Evolutionary conservation across 306 rosid species (phyloP), one percentile per base, ranked within the genome.

Genomic region (Cicer bijugum): DNA sequence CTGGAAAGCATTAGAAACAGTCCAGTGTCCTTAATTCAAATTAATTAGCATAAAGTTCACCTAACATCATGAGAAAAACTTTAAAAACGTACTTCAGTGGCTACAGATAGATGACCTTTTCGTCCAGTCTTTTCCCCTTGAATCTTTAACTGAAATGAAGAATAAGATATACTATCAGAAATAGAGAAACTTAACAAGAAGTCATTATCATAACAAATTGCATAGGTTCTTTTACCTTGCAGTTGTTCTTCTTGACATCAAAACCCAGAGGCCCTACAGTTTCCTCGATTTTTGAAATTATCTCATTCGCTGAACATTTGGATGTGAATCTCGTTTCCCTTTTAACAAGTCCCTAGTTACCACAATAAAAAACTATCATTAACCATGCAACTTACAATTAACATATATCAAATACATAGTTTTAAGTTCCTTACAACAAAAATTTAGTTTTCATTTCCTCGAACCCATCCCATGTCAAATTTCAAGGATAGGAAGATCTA

Each of bases 281-380:
- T 84, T 83, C 53, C 83, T 91, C 92, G 28, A 94, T 94, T 80
- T 87, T 88, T 44, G 97, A 75, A 73, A 94, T 83, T 6, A 94
- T 94, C 89, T 94, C 98, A 78, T 83, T 86, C 33, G 96, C 96
- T 35, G 97, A 75, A 81, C 89, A 77, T 77, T 94, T 91, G 78
- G 98, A 94, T 69, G 97, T 86, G 82, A 94, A 94, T 78, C 98
- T 87, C 17, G 92, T 94, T 83, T 89, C 91, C 80, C 92, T 75
- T 83, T 91, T 91, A 68, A 87, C 89, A 42, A 89, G 87, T 16
- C 97, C 98, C 98, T 94, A 78, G 15, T 81, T 43, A 63, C 71
- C 73, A 33, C 70, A 78, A 63, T 67, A 45, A n/a, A 51, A 17
- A 73, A 64, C 56, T 35, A 67, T 33, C 40, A 14, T 57, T 19